phyloP scores from a whole-genome alignment of 1,284 basidiomycete genomes.

The Blastosporella zonata region DNA sequence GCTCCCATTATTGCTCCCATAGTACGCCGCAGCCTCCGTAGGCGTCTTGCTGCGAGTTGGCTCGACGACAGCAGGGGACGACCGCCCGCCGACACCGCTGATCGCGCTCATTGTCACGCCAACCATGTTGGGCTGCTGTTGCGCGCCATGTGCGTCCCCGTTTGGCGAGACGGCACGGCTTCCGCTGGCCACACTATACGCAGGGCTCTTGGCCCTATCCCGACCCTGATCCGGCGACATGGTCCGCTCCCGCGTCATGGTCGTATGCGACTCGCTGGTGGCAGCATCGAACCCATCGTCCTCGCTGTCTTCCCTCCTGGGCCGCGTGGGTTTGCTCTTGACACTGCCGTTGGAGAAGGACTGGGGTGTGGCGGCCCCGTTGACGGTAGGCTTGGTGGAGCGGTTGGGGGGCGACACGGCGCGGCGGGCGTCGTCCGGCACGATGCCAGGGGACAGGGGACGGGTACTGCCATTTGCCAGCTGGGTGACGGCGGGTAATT shows the following conservation, averaged over 20 bases:
- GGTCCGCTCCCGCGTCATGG: constrained; percentile 40
- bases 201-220: constrained; percentile 53
- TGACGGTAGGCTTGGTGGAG: constrained; percentile 35
- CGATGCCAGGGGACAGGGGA: constrained; percentile 55
- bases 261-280: constrained; percentile 34
- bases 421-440: constrained; percentile 55
- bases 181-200: constrained; percentile 29
- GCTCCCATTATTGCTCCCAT: constrained; percentile 28
- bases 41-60: constrained; percentile 49
- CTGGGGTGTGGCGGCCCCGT: constrained; percentile 37
- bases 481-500: constrained; percentile 18
- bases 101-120: constrained; percentile 47
- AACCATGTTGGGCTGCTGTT: constrained; percentile 49
- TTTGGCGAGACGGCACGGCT: constrained; percentile 60
- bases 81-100: constrained; percentile 37
- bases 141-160: constrained; percentile 26
- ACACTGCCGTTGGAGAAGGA: constrained; percentile 27
- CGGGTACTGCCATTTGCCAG: constrained; percentile 38
- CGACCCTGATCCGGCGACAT: constrained; percentile 51
- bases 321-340: constrained; percentile 58
- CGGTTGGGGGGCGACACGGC: constrained; percentile 59
- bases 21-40: constrained; percentile 50
- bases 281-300: constrained; percentile 52
- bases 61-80: constrained; percentile 32
- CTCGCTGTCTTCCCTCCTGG: constrained; percentile 67